Percentiles rank a stretch among this genome's conserved stretches.
These are phyloP conservation scores for Truncatella angustata DNA, from an alignment of 2,329 filamentous ascomycete genomes.

Conservation along the genomic window DNA sequence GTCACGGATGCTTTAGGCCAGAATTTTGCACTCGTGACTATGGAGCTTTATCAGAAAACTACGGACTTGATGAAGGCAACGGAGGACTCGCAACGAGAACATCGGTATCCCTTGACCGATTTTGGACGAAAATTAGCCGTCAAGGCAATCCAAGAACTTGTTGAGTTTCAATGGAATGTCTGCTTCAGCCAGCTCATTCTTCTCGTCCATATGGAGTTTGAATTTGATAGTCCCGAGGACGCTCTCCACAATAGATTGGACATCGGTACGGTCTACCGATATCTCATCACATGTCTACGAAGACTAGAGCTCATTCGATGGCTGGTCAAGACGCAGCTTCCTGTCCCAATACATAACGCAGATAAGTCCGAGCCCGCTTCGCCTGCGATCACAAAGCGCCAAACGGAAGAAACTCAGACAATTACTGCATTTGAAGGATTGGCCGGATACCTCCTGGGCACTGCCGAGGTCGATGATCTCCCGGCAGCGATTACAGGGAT, in stretches of 20 bases:
- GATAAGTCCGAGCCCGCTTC: slow-evolving; percentile 36
- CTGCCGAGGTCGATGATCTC: slow-evolving; percentile 49
- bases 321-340: slow-evolving; percentile 61
- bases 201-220: slow-evolving; percentile 81
- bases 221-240: slow-evolving; percentile 72
- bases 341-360: slow-evolving; percentile 42
- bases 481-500: slow-evolving; percentile 64
- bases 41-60: slow-evolving; percentile 53
- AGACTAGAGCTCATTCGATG: slow-evolving; percentile 73
- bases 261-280: slow-evolving; percentile 67
- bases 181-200: slow-evolving; percentile 82
- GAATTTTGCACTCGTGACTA: slow-evolving; percentile 58
- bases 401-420: slow-evolving; percentile 43
- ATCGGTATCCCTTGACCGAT: slow-evolving; percentile 56
- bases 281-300: slow-evolving; percentile 68
- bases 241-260: slow-evolving; percentile 59
- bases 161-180: slow-evolving; percentile 69
- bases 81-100: slow-evolving; percentile 41
- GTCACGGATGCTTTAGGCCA: slow-evolving; percentile 69
- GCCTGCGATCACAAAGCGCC: slow-evolving; percentile 35
- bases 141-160: slow-evolving; percentile 74
- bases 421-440: slow-evolving; percentile 60
- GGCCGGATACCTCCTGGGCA: slow-evolving; percentile 62
- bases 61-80: slow-evolving; percentile 43
- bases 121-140: slow-evolving; percentile 76